These are phyloP conservation scores for Cucumis variabilis DNA, from an alignment of 331 rosid genomes.

Conservation along the genomic window DNA sequence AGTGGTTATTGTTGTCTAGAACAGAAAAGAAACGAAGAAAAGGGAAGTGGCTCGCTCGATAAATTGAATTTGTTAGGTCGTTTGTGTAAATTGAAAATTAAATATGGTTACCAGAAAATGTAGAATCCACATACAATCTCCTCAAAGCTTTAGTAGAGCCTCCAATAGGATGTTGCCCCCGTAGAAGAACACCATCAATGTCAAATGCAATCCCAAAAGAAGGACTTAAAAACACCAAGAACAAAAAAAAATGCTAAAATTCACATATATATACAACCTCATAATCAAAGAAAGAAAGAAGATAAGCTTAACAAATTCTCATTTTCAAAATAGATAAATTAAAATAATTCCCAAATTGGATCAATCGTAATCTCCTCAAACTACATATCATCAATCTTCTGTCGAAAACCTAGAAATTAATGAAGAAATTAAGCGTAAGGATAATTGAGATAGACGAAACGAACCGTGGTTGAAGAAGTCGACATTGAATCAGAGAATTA, in stretches of 20 bases:
- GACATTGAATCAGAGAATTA: slow-evolving; percentile 33
- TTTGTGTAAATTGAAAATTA: not conserved
- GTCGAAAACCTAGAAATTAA: not conserved
- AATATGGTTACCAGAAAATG: not conserved
- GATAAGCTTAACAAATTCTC: not conserved
- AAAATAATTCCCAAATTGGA: not conserved
- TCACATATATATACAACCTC: not conserved
- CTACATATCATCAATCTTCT: not conserved
- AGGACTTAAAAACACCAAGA: slow-evolving; percentile 39
- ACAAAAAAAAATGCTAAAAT: not conserved
- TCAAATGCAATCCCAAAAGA: slow-evolving; percentile 88
- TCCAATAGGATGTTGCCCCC: slow-evolving; percentile 77
- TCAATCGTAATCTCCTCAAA: not conserved
- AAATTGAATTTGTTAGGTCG: no score
- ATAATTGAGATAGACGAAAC: slow-evolving; percentile 17
- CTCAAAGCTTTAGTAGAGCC: slow-evolving; percentile 73
- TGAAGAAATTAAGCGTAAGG: not conserved
- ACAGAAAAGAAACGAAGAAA: slow-evolving; percentile 4
- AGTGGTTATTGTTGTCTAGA: not conserved
- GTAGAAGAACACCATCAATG: slow-evolving; percentile 91
- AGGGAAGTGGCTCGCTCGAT: no score
- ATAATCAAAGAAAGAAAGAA: not conserved
- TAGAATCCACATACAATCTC: slow-evolving; percentile 54
- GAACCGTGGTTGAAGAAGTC: slow-evolving; percentile 33
- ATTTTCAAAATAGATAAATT: no score